A percentile compares a stretch with the other conserved stretches of the same genome.
Conservation (phyloP, 2,329 filamentous ascomycete species). For the Pseudomassariella vexata region DNA sequence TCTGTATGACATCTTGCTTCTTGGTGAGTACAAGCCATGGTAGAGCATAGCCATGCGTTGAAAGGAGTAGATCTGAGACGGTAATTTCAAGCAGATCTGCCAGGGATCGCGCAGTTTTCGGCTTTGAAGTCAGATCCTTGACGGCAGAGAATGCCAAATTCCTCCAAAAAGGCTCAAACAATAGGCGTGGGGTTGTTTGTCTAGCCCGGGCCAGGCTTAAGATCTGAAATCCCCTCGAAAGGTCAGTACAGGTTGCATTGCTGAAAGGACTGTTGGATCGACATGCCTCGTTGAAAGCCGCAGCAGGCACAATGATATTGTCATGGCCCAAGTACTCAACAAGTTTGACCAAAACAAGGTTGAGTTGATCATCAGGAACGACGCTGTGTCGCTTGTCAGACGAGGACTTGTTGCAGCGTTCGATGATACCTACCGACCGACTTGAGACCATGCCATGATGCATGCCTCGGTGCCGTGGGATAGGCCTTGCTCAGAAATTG, state of each 20-base stretch:
- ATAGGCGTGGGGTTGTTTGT: conserved; percentile 54
- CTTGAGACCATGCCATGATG: conserved; percentile 78
- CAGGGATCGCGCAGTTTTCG: conserved; percentile 75
- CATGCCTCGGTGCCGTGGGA: conserved; percentile 73
- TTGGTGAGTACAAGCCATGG: conserved; percentile 80
- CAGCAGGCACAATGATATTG: conserved; percentile 71
- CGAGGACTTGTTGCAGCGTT: not conserved
- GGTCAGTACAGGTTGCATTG: not conserved
- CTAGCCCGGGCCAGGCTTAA: conserved; percentile 64
- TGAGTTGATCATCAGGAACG: conserved; percentile 76
- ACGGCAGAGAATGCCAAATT: conserved; percentile 76
- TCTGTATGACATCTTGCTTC: conserved; percentile 71
- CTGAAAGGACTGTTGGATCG: not conserved
- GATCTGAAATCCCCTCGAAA: conserved; percentile 32
- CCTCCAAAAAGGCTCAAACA: conserved; percentile 86
- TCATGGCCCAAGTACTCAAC: conserved; percentile 82
- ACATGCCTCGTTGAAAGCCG: conserved; percentile 74
- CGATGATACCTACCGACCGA: conserved; percentile 55
- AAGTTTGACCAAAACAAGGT: conserved; percentile 76
- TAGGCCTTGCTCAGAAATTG: conserved; percentile 63
- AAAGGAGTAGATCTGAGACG: conserved; percentile 65
- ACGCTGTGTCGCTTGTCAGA: conserved; percentile 36
- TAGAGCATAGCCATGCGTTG: conserved; percentile 75
- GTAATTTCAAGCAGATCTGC: conserved; percentile 76
- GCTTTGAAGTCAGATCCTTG: conserved; percentile 72